These are phyloP conservation scores for Nicotiana tabacum DNA, from an alignment of 257 asterid species.

Conservation along the genomic window DNA sequence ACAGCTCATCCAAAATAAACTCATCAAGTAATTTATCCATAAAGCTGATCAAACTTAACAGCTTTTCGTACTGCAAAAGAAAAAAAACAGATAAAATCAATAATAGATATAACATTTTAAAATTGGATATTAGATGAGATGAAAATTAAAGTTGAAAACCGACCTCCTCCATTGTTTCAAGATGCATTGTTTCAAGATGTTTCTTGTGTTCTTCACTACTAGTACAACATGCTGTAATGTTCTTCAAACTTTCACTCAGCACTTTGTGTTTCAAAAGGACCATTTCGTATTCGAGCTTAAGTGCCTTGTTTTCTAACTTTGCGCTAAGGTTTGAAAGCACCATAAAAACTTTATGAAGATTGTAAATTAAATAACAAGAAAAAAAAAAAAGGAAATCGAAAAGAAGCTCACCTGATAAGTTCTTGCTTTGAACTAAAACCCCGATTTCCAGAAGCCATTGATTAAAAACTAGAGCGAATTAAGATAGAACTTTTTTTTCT, in stretches of 20 bases:
- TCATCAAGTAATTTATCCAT: too few relatives aligned
- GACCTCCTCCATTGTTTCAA: not conserved
- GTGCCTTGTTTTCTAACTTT: not conserved
- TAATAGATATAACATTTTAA: too few relatives aligned
- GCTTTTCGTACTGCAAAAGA: too few relatives aligned
- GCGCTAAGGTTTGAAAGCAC: not conserved
- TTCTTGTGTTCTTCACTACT: not conserved
- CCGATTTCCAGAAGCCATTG: not conserved
- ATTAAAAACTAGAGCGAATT: too few relatives aligned
- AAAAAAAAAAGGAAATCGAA: not conserved
- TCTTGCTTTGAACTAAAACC: not conserved
- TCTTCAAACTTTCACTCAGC: not conserved
- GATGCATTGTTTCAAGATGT: too few relatives aligned
- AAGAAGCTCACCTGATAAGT: not conserved
- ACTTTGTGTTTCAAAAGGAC: not conserved
- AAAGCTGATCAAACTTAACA: too few relatives aligned
- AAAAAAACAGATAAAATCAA: too few relatives aligned
- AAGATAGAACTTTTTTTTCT: too few relatives aligned
- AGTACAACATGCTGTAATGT: not conserved
- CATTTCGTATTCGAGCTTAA: not conserved
- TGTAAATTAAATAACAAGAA: not conserved
- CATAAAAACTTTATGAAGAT: not conserved
- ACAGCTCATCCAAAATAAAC: too few relatives aligned
- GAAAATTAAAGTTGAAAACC: not conserved
- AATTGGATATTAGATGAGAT: too few relatives aligned